Evolutionary conservation across 2,329 filamentous ascomycete species (phyloP).

Genomic region (Berkeleyomyces basicola): DNA sequence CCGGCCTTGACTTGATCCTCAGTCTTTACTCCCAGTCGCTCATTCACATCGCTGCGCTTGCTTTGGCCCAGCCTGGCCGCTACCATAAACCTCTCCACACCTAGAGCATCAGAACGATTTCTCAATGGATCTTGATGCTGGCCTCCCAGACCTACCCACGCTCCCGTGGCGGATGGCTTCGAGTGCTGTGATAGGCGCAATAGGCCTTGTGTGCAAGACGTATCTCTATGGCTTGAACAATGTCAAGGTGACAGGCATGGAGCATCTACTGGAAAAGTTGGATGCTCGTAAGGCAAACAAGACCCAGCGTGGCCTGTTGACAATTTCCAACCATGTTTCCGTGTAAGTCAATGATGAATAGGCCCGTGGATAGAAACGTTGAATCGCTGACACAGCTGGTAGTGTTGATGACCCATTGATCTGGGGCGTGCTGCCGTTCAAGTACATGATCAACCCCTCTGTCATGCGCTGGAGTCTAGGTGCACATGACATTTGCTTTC

Average conservation of each 20-base stretch:
- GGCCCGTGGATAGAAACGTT: neutral
- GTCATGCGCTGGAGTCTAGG: constrained; percentile 81
- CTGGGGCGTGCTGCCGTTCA: constrained; percentile 73
- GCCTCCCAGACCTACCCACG: constrained; percentile 30
- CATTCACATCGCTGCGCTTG: neutral
- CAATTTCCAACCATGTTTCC: constrained; percentile 35
- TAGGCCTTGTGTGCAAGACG: constrained; percentile 50
- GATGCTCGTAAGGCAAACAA: constrained; percentile 51
- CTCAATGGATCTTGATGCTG: neutral
- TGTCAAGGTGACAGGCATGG: constrained; percentile 60
- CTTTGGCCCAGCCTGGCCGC: neutral
- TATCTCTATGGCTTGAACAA: constrained; percentile 63
- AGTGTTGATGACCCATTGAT: constrained; percentile 89
- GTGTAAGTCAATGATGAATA: constrained; percentile 20
- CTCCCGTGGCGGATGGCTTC: constrained; percentile 58
- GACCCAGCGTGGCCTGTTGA: constrained; percentile 64
- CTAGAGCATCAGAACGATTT: neutral
- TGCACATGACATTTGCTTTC: constrained; percentile 91
- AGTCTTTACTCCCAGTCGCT: neutral
- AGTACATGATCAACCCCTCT: constrained; percentile 51
- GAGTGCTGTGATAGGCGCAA: constrained; percentile 55
- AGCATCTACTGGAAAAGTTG: constrained; percentile 56
- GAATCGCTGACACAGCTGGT: constrained; percentile 13
- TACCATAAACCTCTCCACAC: neutral
- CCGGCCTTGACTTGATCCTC: neutral